Evolutionary conservation across 1,284 basidiomycete genomes (phyloP).

Genomic region (Malassezia restricta): DNA sequence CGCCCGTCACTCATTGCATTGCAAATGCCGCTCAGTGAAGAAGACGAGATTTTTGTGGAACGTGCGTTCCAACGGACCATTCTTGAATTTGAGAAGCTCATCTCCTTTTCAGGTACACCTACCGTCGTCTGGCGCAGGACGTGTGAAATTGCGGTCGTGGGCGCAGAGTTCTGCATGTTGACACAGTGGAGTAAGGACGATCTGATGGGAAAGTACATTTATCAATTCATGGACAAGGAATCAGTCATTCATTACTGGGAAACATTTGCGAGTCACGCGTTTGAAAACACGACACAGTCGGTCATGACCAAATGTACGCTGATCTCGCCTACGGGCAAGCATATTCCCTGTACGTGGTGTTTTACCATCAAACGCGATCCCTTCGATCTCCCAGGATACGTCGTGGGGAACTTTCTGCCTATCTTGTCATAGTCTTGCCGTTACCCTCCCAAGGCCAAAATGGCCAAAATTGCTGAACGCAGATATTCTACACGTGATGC

Average conservation of each 20-base stretch:
- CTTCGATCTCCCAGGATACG: constrained; percentile 38
- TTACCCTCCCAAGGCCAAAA: not conserved
- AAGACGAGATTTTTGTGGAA: constrained; percentile 61
- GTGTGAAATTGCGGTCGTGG: constrained; percentile 90
- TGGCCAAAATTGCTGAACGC: too few relatives aligned
- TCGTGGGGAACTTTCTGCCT: constrained; percentile 27
- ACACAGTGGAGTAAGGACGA: constrained; percentile 50
- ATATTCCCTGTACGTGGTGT: constrained; percentile 40
- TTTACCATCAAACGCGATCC: constrained; percentile 45
- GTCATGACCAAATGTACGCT: constrained; percentile 39
- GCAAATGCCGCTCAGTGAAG: constrained; percentile 51
- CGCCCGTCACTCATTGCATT: constrained; percentile 87
- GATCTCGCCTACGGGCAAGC: constrained; percentile 31
- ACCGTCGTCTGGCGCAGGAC: constrained; percentile 98
- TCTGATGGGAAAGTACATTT: constrained; percentile 39
- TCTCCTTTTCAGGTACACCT: constrained; percentile 94
- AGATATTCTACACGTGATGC: too few relatives aligned
- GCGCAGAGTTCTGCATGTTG: constrained; percentile 87
- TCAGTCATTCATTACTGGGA: constrained; percentile 41
- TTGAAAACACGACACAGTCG: constrained; percentile 42
- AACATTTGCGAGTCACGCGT: constrained; percentile 40
- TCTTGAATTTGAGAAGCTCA: constrained; percentile 87
- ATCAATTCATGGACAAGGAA: constrained; percentile 43
- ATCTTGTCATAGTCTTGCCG: constrained; percentile 11
- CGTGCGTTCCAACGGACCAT: constrained; percentile 85